phyloP scores from a whole-genome alignment of 2,329 filamentous ascomycete genomes.

The Penicillium brasilianum region DNA sequence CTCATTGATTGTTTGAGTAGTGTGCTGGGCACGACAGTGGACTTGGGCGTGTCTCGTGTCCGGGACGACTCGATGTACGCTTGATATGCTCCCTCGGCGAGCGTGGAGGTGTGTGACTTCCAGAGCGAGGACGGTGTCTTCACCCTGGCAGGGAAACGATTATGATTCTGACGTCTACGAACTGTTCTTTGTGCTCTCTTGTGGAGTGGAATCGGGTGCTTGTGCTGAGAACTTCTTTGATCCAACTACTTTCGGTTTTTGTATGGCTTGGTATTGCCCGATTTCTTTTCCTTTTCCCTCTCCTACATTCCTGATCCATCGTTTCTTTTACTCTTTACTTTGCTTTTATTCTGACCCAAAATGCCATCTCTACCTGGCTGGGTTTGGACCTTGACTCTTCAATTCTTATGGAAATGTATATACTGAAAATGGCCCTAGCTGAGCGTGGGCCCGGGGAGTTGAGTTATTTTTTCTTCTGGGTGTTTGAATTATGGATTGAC shows the following conservation, averaged over 20 bases:
- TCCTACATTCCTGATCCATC: background rate
- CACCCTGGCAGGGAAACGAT: conserved; percentile 9
- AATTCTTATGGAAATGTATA: conserved; percentile 15
- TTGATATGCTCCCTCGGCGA: conserved; percentile 19
- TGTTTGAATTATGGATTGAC: background rate
- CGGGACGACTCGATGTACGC: conserved; percentile 43
- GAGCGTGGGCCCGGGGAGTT: conserved; percentile 15
- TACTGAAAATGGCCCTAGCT: conserved; percentile 13
- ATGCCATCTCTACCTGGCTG: background rate
- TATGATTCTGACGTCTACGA: conserved; percentile 15
- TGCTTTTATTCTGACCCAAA: background rate
- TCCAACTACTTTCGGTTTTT: conserved; percentile 5
- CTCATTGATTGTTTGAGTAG: conserved; percentile 74
- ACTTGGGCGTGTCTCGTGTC: conserved; percentile 31
- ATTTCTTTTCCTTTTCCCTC: background rate
- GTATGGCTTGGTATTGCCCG: background rate
- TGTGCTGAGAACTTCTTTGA: background rate
- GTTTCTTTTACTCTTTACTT: background rate
- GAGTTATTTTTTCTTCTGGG: background rate
- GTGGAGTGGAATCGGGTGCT: conserved; percentile 7
- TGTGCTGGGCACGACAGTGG: conserved; percentile 58
- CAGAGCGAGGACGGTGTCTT: background rate
- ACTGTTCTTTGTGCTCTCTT: conserved; percentile 7
- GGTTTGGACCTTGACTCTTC: background rate
- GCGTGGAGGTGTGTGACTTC: background rate